phyloP scores from a whole-genome alignment of 2,329 filamentous ascomycete genomes.

The Fusarium sp. region DNA sequence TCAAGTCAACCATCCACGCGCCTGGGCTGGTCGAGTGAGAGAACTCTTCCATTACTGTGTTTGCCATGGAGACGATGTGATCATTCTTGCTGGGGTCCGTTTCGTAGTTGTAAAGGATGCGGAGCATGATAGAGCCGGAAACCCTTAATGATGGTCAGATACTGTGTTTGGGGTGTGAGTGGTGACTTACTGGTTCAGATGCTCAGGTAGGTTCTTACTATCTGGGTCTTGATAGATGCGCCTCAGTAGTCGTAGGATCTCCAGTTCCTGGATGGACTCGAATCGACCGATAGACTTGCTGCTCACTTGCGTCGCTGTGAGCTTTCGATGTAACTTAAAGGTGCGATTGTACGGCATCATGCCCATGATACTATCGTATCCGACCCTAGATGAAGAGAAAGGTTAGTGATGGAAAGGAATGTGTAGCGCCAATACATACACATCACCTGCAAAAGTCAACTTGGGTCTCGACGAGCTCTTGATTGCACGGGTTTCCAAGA shows the following conservation, averaged over 20 bases:
- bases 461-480: slow-evolving; percentile 17
- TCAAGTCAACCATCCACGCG: slow-evolving; percentile 12
- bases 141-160: not conserved
- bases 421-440: not conserved
- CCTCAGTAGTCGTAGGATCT: not conserved
- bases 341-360: slow-evolving; percentile 20
- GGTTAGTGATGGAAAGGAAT: not conserved
- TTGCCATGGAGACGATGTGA: slow-evolving; percentile 3
- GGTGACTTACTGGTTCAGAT: slow-evolving; percentile 4
- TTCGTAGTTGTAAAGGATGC: slow-evolving; percentile 15
- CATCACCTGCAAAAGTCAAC: slow-evolving; percentile 6
- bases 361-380: slow-evolving; percentile 18
- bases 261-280: slow-evolving; percentile 1
- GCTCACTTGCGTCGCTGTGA: slow-evolving; percentile 23
- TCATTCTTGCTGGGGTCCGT: not conserved
- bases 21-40: slow-evolving; percentile 14
- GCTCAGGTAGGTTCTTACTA: not conserved
- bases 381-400: not conserved
- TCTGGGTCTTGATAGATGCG: not conserved
- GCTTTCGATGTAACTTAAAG: slow-evolving; percentile 17
- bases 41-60: slow-evolving; percentile 23
- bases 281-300: slow-evolving; percentile 13
- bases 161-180: accelerated
- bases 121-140: slow-evolving; percentile 21
- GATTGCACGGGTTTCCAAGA: not conserved